A percentile compares a stretch with the other conserved stretches of the same genome.
These are phyloP conservation scores for Kuraishia cidri DNA, from an alignment of 805 yeast species.

Conservation along the genomic window DNA sequence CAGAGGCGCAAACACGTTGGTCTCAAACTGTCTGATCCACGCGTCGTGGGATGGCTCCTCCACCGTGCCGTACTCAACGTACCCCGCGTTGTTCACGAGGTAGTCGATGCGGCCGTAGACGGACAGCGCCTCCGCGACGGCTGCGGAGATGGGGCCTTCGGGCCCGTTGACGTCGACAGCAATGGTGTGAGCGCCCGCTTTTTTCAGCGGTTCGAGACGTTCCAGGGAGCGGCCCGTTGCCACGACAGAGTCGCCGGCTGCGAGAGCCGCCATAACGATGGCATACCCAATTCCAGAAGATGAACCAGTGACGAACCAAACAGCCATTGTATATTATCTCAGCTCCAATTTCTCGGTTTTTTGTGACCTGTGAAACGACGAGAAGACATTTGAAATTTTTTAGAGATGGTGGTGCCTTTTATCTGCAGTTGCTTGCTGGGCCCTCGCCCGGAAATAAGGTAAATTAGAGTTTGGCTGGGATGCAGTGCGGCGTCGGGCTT, in stretches of 20 bases:
- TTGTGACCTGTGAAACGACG: too few relatives aligned
- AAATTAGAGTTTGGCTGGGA: too few relatives aligned
- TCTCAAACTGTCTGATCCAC: constrained; percentile 1
- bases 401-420: too few relatives aligned
- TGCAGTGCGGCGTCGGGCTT: too few relatives aligned
- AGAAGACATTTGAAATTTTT: too few relatives aligned
- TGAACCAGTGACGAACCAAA: too few relatives aligned
- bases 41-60: constrained; percentile 1
- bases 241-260: constrained; percentile 3
- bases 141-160: not conserved
- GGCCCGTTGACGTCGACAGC: constrained; percentile 2
- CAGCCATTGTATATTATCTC: too few relatives aligned
- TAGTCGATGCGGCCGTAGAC: constrained; percentile 3
- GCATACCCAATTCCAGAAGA: too few relatives aligned
- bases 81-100: constrained; percentile 5
- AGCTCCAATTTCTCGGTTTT: too few relatives aligned
- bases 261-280: too few relatives aligned
- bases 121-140: not conserved
- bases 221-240: not conserved
- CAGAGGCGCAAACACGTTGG: constrained; percentile 3
- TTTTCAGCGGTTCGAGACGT: not conserved
- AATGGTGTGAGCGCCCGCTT: constrained; percentile 1
- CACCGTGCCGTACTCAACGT: constrained; percentile 2
- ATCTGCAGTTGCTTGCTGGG: too few relatives aligned
- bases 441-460: too few relatives aligned